Evolutionary conservation across 257 asterid genomes (phyloP).

Genomic region (Pogostemon cablin): DNA sequence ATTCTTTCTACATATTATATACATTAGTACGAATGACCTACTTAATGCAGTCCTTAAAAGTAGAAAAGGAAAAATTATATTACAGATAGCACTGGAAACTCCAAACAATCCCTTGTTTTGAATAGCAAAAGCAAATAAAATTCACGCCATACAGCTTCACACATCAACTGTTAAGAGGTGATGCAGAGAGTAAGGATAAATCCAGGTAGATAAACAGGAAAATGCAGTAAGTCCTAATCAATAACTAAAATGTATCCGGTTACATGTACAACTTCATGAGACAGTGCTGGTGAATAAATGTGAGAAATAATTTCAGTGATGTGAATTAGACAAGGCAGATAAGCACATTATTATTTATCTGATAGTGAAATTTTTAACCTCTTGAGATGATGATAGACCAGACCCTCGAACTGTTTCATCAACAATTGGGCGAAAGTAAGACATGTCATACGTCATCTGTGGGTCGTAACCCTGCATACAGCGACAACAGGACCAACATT

Average conservation of each 20-base stretch:
- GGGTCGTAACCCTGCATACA: conserved; percentile 78
- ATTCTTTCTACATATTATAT: not conserved
- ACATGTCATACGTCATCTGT: conserved; percentile 75
- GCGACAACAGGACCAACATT: conserved; percentile 17
- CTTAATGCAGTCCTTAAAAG: not conserved
- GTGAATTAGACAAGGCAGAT: not conserved
- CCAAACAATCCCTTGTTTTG: conserved; percentile 4
- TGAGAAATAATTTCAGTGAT: not conserved
- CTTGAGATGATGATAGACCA: conserved; percentile 75
- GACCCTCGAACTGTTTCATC: conserved; percentile 77
- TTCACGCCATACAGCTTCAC: not conserved
- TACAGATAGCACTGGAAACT: not conserved
- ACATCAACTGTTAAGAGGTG: not conserved
- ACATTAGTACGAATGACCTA: not conserved
- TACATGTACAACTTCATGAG: not conserved
- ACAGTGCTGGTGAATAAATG: not conserved
- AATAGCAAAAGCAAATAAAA: not conserved
- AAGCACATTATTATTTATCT: conserved; percentile 5
- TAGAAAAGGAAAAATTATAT: not conserved
- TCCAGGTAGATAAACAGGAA: not conserved
- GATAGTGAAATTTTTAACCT: conserved; percentile 53
- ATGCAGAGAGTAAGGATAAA: not conserved
- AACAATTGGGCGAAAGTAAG: conserved; percentile 75
- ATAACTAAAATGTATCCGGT: not conserved
- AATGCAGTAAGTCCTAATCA: not conserved